These are phyloP conservation scores for Hansenula anomala DNA, from an alignment of 1,139 yeast species.

Conservation along the genomic window DNA sequence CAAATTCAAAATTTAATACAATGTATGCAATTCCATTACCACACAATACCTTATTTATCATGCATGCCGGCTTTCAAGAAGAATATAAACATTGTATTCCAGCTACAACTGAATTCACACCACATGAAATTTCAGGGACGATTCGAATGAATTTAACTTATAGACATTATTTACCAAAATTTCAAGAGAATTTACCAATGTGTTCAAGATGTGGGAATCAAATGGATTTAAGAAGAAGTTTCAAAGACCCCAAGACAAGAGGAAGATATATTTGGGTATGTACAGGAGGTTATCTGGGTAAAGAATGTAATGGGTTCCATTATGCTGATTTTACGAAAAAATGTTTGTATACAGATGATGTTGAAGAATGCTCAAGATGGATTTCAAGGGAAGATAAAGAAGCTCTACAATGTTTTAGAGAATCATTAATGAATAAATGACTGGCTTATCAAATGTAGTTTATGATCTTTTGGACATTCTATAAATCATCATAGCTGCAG, in stretches of 20 bases:
- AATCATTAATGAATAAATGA: conserved; percentile 4
- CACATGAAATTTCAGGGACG: conserved; percentile 45
- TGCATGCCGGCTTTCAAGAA: conserved; percentile 79
- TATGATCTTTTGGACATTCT: conserved; percentile 15
- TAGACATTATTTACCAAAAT: conserved; percentile 42
- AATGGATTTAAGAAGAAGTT: conserved; percentile 46
- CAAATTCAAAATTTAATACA: conserved; percentile 18
- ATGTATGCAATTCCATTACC: conserved; percentile 53
- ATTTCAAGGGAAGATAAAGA: conserved; percentile 28
- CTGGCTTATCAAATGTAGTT: too few species aligned
- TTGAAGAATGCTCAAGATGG: conserved; percentile 30
- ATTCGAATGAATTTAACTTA: conserved; percentile 60
- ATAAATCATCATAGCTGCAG: conserved; percentile 18
- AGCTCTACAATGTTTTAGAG: conserved; percentile 17
- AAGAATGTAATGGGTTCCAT: conserved; percentile 41
- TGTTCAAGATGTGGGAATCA: conserved; percentile 42
- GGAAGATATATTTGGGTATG: conserved; percentile 56
- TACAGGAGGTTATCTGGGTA: conserved; percentile 28
- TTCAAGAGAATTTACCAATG: conserved; percentile 36
- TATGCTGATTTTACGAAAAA: conserved; percentile 41
- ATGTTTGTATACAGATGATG: conserved; percentile 25
- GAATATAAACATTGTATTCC: conserved; percentile 55
- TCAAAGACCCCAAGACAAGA: conserved; percentile 34
- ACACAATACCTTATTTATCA: conserved; percentile 59
- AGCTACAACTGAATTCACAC: conserved; percentile 30